phyloP scores from a whole-genome alignment of 768 basidiomycete species.

The Kwoniella dendrophila region DNA sequence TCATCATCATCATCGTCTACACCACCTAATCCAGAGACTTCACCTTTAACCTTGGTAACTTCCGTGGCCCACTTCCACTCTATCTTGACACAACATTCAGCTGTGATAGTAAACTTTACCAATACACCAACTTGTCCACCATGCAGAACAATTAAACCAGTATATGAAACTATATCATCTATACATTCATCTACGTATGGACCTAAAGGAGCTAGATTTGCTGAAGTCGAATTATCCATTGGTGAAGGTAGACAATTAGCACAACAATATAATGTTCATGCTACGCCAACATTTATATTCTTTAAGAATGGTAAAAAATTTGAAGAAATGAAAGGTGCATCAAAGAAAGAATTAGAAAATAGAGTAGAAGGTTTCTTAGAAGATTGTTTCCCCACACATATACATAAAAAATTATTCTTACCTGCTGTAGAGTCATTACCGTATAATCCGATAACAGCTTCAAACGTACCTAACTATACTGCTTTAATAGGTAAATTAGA shows the following conservation, averaged over 20 bases:
- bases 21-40: conserved; percentile 34
- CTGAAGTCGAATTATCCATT: conserved; percentile 78
- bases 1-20: too few relatives aligned
- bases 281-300: conserved; percentile 87
- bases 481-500: conserved; percentile 41
- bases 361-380: conserved; percentile 43
- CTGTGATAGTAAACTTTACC: conserved; percentile 80
- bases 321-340: conserved; percentile 43
- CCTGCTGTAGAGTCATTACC: conserved; percentile 35
- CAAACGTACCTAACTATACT: conserved; percentile 32
- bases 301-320: conserved; percentile 65
- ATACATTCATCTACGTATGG: conserved; percentile 58
- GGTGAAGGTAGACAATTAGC: conserved; percentile 69
- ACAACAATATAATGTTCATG: conserved; percentile 66
- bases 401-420: conserved; percentile 42
- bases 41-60: conserved; percentile 46
- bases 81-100: conserved; percentile 68
- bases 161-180: conserved; percentile 75
- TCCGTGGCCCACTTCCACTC: conserved; percentile 69
- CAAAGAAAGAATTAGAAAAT: conserved; percentile 34
- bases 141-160: conserved; percentile 79
- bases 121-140: conserved; percentile 71
- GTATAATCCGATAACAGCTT: conserved; percentile 29
- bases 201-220: conserved; percentile 60
- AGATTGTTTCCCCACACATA: conserved; percentile 39